Base-by-base conservation (phyloP, 495 filamentous ascomycete genomes). In the Podospora australis region DNA sequence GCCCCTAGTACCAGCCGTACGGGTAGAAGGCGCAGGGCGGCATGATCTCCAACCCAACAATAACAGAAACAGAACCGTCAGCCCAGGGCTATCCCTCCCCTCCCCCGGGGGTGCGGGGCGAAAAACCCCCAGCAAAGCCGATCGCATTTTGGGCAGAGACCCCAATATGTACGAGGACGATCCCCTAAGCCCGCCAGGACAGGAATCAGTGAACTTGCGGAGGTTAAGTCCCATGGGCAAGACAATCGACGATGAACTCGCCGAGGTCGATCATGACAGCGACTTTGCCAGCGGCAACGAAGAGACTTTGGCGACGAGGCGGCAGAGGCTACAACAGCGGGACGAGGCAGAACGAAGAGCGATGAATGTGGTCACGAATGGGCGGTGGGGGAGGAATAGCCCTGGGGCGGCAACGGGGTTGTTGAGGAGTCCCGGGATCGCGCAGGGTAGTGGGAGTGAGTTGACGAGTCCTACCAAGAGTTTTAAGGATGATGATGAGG, bases 81-180 rank as follows among this genome's bases (percentile, higher is more conserved):
- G 22, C 10, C 41, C 49, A 2, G 19, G 32, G 19, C 20, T 9
- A 16, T 4, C 21, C 25, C 38, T 14, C 36, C 45, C 30, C 32
- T 29, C 22, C 39, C 41, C 35, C 16, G 10, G 16, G n/a, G 14
- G 28, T 9, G 9, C 34, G 17, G 32, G 55, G 16, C 42, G 63
- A 41, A 40, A 52, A 26, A 62, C 67, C 3, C 71, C 66, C 3
- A 71, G 65, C 40, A 76, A 76, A 47, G 73, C 73, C 6, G 73
- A 75, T 49, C 70, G 73, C n/a, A 57, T 76, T 2, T 49, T 76
- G 3, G 73, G 73, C 19, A 65, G 73, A 5, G 73, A 76, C 45
- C 73, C 73, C 14, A 72, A 68, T 48, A 48, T 73, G 32, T 75
- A 72, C 49, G 65, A 46, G 2, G 73, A 76, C 36, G 65, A 62